Evolutionary conservation across 345 rosid genomes (phyloP).

Genomic region (Lumnitzera racemosa): DNA sequence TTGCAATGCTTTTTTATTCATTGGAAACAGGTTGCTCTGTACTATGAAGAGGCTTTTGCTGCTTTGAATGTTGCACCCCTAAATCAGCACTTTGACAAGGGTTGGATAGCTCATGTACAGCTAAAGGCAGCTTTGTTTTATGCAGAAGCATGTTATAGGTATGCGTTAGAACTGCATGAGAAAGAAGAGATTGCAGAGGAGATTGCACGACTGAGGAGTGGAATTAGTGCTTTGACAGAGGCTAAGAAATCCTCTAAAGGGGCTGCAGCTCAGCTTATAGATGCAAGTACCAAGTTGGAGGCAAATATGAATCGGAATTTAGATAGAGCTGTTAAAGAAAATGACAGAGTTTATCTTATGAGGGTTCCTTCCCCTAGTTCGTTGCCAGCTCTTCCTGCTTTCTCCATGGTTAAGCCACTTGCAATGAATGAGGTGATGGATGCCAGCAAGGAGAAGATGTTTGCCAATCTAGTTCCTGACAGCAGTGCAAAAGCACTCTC

Average conservation of each 20-base stretch:
- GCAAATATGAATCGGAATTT: conserved; percentile 63
- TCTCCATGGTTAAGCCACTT: conserved; percentile 93
- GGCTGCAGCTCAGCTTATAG: conserved; percentile 77
- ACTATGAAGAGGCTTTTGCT: conserved; percentile 88
- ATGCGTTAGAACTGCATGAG: conserved; percentile 79
- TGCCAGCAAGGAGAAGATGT: conserved; percentile 97
- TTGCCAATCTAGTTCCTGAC: conserved; percentile 92
- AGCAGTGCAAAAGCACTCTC: conserved; percentile 97
- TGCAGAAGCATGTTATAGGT: conserved; percentile 88
- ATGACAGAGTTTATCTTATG: conserved; percentile 97
- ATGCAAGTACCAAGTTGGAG: conserved; percentile 75
- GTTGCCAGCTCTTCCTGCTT: conserved; percentile 67
- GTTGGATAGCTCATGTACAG: conserved; percentile 89
- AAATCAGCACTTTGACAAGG: conserved; percentile 93
- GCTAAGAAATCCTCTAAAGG: conserved; percentile 78
- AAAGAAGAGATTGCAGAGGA: conserved; percentile 96
- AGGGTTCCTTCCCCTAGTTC: conserved; percentile 87
- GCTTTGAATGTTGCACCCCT: conserved; percentile 60
- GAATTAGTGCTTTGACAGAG: conserved; percentile 57
- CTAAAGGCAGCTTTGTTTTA: conserved; percentile 79
- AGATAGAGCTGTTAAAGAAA: conserved; percentile 94
- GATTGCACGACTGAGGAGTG: conserved; percentile 80
- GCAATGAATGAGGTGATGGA: conserved; percentile 76
- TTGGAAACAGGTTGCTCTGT: conserved; percentile 65
- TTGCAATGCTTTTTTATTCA: conserved; percentile 4